A percentile compares a stretch with the other conserved stretches of the same genome.
Evolutionary conservation across 2,329 filamentous ascomycete genomes (phyloP).

Genomic region (Botrytis aclada): DNA sequence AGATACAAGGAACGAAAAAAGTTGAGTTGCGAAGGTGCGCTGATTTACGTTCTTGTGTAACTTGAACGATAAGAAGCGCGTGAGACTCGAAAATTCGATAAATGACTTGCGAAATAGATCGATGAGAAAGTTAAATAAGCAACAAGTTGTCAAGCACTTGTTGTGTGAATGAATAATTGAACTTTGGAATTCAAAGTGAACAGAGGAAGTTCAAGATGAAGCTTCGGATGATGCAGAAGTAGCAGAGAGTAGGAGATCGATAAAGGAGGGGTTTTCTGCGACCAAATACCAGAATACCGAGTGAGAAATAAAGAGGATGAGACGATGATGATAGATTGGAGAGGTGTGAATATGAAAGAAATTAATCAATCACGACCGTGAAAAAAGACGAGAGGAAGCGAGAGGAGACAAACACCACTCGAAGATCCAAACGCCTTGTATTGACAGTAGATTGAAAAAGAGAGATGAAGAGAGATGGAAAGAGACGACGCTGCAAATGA

Average conservation of each 20-base stretch:
- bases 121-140: slow-evolving; percentile 30
- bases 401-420: slow-evolving; percentile 36
- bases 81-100: slow-evolving; percentile 33
- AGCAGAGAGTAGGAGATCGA: slow-evolving; percentile 26
- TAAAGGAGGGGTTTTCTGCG: slow-evolving; percentile 26
- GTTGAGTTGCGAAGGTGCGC: slow-evolving; percentile 25
- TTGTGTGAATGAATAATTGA: slow-evolving; percentile 22
- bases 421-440: slow-evolving; percentile 31
- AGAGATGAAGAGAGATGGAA: slow-evolving; percentile 17
- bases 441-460: slow-evolving; percentile 15
- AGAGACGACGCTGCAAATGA: slow-evolving; percentile 13
- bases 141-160: slow-evolving; percentile 32
- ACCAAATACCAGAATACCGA: slow-evolving; percentile 28
- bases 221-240: slow-evolving; percentile 32
- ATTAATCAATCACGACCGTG: slow-evolving; percentile 24
- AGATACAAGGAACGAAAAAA: slow-evolving; percentile 29
- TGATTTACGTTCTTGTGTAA: slow-evolving; percentile 31
- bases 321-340: slow-evolving; percentile 31
- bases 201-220: slow-evolving; percentile 28
- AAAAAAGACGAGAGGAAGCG: slow-evolving; percentile 32
- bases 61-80: slow-evolving; percentile 36
- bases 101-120: slow-evolving; percentile 33
- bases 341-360: slow-evolving; percentile 31
- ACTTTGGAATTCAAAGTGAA: slow-evolving; percentile 6
- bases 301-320: slow-evolving; percentile 31